Base-by-base conservation (phyloP, 177 flowering plant species). In the Vitis hybrid region DNA sequence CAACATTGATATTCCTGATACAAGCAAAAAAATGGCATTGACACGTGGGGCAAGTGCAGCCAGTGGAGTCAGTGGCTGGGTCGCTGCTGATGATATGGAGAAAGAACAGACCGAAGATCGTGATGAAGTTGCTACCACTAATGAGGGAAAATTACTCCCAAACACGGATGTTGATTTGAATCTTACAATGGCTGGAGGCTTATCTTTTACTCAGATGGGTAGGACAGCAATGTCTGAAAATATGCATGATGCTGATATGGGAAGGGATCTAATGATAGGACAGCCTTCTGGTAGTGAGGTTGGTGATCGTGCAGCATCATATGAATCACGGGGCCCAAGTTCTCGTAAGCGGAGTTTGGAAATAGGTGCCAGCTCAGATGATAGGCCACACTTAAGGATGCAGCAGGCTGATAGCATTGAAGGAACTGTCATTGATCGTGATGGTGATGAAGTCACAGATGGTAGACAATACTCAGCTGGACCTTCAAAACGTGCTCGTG, bases 11-110 rank as follows among this genome's bases (percentile, higher is more conserved):
- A 83, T 87, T 61, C 92, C 90, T 73, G 97, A 86, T 70, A 75
- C 88, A 50, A 87, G 86, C 83, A 95, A 95, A 79, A 95, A 90
- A 70, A 75, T 89, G 89, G 82, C 76, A 58, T 69, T 93, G 79
- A 90, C 91, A 56, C 98, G 97, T 75, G 99, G 98, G 50, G 90
- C 69, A 24, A 96, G 99, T 91, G 99, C 97, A 66, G 95, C 99
- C 46, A 96, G 99, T 87, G 97, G 97, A 68, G 86, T 93, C 53
- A 86, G 78, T 86, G 99, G 97, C 27, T 93, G 98, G 94, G 80
- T 91, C 78, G 84, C 91, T 66, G 81, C 83, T 66, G 97, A 94
- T 84, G 92, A 85, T 62, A 57, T 63, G 32, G 96, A 85, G 41
- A 89, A 85, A 80, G 97, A 93, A 63, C 97, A 83, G 72, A 81